Evolutionary conservation across 495 filamentous ascomycete genomes (phyloP), one percentile per base, ranked within the genome.

Genomic region (Penicillium cinerascens): DNA sequence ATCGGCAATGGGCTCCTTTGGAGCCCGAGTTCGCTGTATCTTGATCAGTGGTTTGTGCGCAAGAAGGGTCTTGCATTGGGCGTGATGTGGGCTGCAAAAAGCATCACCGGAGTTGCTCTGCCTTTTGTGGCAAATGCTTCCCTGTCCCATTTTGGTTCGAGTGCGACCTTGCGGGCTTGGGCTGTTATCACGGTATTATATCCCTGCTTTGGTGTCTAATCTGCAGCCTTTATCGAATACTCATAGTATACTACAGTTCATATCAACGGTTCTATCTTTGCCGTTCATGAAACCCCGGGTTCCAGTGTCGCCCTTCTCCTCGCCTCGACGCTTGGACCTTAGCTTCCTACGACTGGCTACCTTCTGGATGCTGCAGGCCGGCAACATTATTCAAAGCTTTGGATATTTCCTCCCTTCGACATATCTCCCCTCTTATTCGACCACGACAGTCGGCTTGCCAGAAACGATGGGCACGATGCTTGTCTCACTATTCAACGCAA

Each of bases 371-470:
- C 75, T 83, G 5, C 77, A 83, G 55, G 51, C 69, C 2, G 78
- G 78, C 22, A 85, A 86, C 58, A 72, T 83, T 43, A 68, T 84
- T 47, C 75, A 88, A 59, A 74, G 76, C n/a, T 71, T 83, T 4
- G 86, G 85, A 10, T 89, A 80, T 63, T 87, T 88, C 66, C 69
- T 89, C 1, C 86, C 85, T 0, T 72, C 73, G 4, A 81, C 84
- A 22, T 89, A 86, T 63, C 73, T 90, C 0, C 81, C 83, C 2
- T 75, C 78, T 3, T 88, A 84, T 62, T 82, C 82, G 0, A 68
- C 76, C 11, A 56, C 51, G 1, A 64, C 72, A 6, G 62, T 82
- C 11, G 70, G 74, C n/a, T 60, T 80, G 3, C 70, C 73, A 1
- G 42, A 70, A 20, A 68, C 74, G 6, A 66, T 71, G 5, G 70